Conservation (phyloP, 163 green algal species). For the Picocystis sp. region DNA sequence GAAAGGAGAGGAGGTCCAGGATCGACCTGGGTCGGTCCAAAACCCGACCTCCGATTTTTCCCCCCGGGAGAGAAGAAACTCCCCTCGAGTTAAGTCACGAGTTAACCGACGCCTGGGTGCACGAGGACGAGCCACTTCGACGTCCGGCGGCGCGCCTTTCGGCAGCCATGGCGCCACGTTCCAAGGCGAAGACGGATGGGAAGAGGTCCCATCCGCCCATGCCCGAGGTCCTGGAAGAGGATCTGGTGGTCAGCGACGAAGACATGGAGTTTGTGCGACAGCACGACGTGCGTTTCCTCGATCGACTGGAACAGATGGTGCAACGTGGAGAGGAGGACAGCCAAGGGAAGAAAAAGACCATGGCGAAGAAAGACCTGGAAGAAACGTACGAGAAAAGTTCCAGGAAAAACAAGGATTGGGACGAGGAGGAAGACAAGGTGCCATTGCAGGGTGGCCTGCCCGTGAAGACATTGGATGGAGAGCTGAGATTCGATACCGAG, state of each 20-base stretch:
- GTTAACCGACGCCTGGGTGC: too few relatives aligned
- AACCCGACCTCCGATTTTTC: too few relatives aligned
- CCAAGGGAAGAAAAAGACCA: not conserved
- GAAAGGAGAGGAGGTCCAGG: too few relatives aligned
- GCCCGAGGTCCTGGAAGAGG: not conserved
- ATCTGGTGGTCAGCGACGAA: conserved; percentile 1
- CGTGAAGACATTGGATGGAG: conserved; percentile 26
- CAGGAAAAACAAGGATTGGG: conserved; percentile 3
- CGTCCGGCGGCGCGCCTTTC: too few relatives aligned
- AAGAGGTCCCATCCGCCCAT: not conserved
- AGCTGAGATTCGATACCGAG: conserved; percentile 12
- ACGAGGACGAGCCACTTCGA: too few relatives aligned
- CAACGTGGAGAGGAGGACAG: not conserved
- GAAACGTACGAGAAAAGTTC: conserved; percentile 4
- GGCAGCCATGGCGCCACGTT: too few relatives aligned
- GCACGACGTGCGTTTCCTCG: conserved; percentile 4
- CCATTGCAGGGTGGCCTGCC: conserved; percentile 12
- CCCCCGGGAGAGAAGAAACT: too few relatives aligned
- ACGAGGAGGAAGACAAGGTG: conserved; percentile 2
- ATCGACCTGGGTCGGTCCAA: too few relatives aligned
- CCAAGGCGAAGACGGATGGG: too few relatives aligned
- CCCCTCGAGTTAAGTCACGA: too few relatives aligned
- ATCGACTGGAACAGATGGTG: conserved; percentile 1
- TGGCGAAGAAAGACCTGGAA: not conserved
- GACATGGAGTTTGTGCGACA: conserved; percentile 4